Evolutionary conservation across 495 filamentous ascomycete species (phyloP), one percentile per base, ranked within the genome.

Genomic region (Penicillium fimorum): DNA sequence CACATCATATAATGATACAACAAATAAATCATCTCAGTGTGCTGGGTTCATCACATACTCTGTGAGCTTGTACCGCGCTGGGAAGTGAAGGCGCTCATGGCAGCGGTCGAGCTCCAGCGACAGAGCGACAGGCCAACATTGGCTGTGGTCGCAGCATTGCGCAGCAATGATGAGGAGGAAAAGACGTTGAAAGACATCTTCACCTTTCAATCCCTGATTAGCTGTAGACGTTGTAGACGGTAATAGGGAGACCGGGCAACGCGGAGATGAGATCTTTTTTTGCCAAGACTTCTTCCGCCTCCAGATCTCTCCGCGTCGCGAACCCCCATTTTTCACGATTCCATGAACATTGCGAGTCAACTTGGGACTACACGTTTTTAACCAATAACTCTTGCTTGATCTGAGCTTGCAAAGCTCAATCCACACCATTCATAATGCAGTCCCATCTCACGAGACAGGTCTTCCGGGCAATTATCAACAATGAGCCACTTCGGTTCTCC

Each of bases 371-470:
- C 24, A 12, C 35, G 4, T 24, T 47, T 47, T 35, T 33, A 15
- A 42, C 50, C 17, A 42, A 46, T 44, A 9, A 15, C 22, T 47
- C 8, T 32, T 20, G 5, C 24, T 55, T 32, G 7, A 22, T 29
- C 29, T 25, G 33, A 51, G 38, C 49, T 56, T 57, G 3, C n/a
- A 47, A 30, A 30, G 46, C 46, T 29, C 40, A 13, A 1, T 17
- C 12, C 15, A 33, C 11, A 24, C 18, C 22, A 38, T 43, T n/a
- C 50, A 71, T 64, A 70, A 95, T 95, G 91, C 88, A 87, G 66
- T 92, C 91, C 70, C 87, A 91, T 66, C 82, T 96, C 61, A 86
- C 89, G 47, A 82, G 87, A 71, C 73, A 81, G 68, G 85, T 91
- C 60, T 89, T 92, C 67, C 81, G 82, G 53, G 82, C 83, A 60